Evolutionary conservation across 805 yeast genomes (phyloP), one percentile per base, ranked within the genome.

Genomic region (Candida gorgasii): DNA sequence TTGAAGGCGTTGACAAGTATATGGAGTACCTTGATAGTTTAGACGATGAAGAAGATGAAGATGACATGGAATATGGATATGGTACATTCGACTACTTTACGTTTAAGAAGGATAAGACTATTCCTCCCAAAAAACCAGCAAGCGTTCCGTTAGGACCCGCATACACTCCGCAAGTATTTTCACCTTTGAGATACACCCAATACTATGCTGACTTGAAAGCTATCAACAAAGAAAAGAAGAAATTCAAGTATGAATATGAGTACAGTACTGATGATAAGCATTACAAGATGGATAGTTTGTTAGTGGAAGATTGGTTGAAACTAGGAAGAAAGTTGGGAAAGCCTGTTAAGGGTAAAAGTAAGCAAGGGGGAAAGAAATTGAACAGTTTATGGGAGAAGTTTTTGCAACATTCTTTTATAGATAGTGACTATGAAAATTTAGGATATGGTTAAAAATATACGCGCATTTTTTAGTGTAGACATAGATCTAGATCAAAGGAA

Each of bases 101-200:
- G 14, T 32, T 36, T 50, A 54, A 51, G 50, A 48, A 51, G 40
- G 95, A 87, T 60, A 79, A 75, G 43, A 78, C 92, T 0, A 76
- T 67, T 69, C 96, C 74, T 29, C 77, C 68, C 40, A 67, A 63
- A 36, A 83, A 73, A 77, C 92, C 93, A 4, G 52, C 49, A 2
- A 58, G 62, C 11, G 44, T 67, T 15, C 71, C 77, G 1, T 58
- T 82, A 28, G 96, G 96, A 0, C 96, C 96, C 2, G 96, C 84
- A 0, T 86, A 83, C 57, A 62, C 65, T 2, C 77, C 82, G 1
- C 95, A 87, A 64, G 57, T 80, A 23, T 86, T 86, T 50, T 72
- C 92, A 0, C 96, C 96, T 0, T 73, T 76, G 29, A 67, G 79
- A 46, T 89, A 82, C 61, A 80, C 80, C 1, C 95, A 86, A 57